A percentile compares a stretch with the other conserved stretches of the same genome.
Evolutionary conservation across 495 filamentous ascomycete genomes (phyloP).

Genomic region (Schizothecium vesticola): DNA sequence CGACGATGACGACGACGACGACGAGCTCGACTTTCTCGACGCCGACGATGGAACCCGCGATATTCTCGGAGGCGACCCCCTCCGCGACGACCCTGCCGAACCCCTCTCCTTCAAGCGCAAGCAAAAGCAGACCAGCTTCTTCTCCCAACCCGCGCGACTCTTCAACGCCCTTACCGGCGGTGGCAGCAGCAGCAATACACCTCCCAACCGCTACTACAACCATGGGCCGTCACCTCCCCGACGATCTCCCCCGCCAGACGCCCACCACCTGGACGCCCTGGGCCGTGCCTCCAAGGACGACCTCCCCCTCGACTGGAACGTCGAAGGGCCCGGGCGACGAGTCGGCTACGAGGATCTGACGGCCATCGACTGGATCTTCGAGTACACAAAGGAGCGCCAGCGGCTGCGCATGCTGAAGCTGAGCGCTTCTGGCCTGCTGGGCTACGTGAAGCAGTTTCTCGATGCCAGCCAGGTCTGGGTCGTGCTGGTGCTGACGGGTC

Average conservation of each 20-base stretch:
- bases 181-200: not conserved
- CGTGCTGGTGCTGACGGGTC: constrained; percentile 66
- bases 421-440: constrained; percentile 63
- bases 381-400: constrained; percentile 95
- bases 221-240: not conserved
- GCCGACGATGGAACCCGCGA: constrained; percentile 29
- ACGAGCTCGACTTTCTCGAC: constrained; percentile 43
- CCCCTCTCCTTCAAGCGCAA: constrained; percentile 83
- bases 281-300: constrained; percentile 52
- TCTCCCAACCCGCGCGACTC: constrained; percentile 48
- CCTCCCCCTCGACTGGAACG: constrained; percentile 73
- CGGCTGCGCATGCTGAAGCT: constrained; percentile 70
- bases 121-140: constrained; percentile 51
- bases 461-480: constrained; percentile 92
- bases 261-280: constrained; percentile 1
- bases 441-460: constrained; percentile 62
- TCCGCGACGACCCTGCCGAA: constrained; percentile 43
- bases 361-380: constrained; percentile 99
- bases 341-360: constrained; percentile 96
- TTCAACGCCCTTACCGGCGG: constrained; percentile 52
- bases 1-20: constrained; percentile 33
- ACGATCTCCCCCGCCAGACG: not conserved
- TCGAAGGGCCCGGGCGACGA: constrained; percentile 82
- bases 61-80: constrained; percentile 43
- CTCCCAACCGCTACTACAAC: not conserved